Conservation (phyloP, 768 basidiomycete species). For the Tubosaeta sp. region DNA sequence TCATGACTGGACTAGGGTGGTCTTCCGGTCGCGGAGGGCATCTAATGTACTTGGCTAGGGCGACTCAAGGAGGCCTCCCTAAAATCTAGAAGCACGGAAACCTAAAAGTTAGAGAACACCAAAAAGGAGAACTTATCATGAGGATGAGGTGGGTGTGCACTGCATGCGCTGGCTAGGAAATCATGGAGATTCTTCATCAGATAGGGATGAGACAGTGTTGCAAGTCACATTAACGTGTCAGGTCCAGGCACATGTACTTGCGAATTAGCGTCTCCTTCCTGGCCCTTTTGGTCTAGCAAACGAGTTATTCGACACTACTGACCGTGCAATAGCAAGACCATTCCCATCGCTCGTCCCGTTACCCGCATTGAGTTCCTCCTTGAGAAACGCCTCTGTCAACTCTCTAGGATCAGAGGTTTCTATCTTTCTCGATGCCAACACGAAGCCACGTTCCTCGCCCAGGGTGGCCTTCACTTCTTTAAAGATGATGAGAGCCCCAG, state of each 20-base stretch:
- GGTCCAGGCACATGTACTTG: not conserved
- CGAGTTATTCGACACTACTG: conserved; percentile 32
- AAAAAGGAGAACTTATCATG: too few species aligned
- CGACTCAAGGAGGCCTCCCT: too few species aligned
- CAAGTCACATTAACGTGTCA: too few species aligned
- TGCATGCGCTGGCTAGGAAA: too few species aligned
- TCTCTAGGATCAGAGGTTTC: conserved; percentile 82
- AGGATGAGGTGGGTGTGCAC: too few species aligned
- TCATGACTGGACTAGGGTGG: too few species aligned
- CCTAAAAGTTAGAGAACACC: too few species aligned
- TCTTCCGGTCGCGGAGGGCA: too few species aligned
- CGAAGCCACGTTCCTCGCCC: conserved; percentile 37
- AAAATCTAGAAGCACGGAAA: too few species aligned
- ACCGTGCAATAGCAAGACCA: conserved; percentile 10
- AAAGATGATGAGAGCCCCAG: conserved; percentile 55
- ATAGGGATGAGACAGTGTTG: too few species aligned
- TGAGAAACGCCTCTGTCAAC: conserved; percentile 60
- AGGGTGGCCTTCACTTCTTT: conserved; percentile 52
- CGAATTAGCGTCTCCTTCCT: conserved; percentile 43
- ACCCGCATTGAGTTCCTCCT: conserved; percentile 47
- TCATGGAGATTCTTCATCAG: too few species aligned
- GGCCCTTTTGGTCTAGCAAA: conserved; percentile 75
- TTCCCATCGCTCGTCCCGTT: conserved; percentile 3
- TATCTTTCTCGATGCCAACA: conserved; percentile 56
- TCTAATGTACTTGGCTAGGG: too few species aligned